These are phyloP conservation scores for Quercus lobata DNA, from an alignment of 331 rosid genomes.

Conservation along the genomic window DNA sequence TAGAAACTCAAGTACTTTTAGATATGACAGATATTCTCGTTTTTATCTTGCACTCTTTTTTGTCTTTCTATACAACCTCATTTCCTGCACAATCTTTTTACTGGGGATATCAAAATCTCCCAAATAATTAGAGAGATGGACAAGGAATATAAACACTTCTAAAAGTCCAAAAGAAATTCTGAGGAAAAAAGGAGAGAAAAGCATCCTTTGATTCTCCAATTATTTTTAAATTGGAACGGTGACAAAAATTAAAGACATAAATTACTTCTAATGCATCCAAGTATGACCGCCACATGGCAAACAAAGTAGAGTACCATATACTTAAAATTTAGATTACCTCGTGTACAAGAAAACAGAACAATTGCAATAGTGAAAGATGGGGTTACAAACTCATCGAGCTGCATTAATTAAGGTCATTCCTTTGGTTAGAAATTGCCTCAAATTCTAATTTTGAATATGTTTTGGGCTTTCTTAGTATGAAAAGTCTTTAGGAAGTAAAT, in stretches of 20 bases:
- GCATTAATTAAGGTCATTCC: not conserved
- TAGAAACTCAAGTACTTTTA: not conserved
- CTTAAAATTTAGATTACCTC: not conserved
- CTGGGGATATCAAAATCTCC: not conserved
- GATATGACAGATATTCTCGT: not conserved
- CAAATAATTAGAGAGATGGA: not conserved
- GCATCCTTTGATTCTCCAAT: not conserved
- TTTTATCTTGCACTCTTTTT: not conserved
- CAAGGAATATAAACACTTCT: not conserved
- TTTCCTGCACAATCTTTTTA: not conserved
- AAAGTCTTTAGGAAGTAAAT: too few species aligned
- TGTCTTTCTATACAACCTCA: not conserved
- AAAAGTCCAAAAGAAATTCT: not conserved
- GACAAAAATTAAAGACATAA: not conserved
- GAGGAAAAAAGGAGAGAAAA: not conserved
- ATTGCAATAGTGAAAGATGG: not conserved
- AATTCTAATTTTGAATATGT: too few species aligned
- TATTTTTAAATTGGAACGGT: not conserved
- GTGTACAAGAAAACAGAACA: not conserved
- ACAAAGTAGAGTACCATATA: not conserved
- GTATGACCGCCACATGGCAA: not conserved
- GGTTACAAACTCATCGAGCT: not conserved
- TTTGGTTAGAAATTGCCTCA: too few species aligned
- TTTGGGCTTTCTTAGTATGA: too few species aligned
- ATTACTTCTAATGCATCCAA: not conserved